Conservation (phyloP, 164 flowering plant species). For the Dillenia turbinata region DNA sequence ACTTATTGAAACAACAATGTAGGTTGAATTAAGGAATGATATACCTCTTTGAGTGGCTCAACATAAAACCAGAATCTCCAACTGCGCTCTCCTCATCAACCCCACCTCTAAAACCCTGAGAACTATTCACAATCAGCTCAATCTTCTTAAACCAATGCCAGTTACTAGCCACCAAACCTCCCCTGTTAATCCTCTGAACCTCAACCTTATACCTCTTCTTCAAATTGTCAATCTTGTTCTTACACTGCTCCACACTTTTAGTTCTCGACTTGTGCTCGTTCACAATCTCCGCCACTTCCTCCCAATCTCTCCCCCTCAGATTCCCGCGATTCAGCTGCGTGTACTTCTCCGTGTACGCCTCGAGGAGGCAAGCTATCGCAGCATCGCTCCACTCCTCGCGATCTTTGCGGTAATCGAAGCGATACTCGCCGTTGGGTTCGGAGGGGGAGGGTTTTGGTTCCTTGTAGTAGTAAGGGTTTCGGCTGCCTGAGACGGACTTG, state of each 20-base stretch:
- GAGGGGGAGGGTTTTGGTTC: neutral
- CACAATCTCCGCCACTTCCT: slow-evolving; percentile 36
- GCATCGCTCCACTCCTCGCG: slow-evolving; percentile 51
- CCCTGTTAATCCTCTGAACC: slow-evolving; percentile 9
- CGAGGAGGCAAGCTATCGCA: slow-evolving; percentile 33
- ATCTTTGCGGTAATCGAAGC: slow-evolving; percentile 31
- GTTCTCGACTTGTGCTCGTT: slow-evolving; percentile 11
- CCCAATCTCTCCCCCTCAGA: slow-evolving; percentile 46
- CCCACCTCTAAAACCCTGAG: neutral
- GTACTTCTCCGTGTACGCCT: slow-evolving; percentile 42
- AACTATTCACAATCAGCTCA: slow-evolving; percentile 10
- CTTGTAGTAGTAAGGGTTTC: slow-evolving; percentile 10
- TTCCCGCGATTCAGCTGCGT: slow-evolving; percentile 40
- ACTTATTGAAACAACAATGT: neutral
- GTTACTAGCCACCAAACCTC: neutral
- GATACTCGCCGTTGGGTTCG: neutral
- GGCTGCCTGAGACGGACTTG: too few relatives aligned
- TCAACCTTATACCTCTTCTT: slow-evolving; percentile 20
- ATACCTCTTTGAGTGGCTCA: slow-evolving; percentile 14
- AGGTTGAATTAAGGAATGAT: too few relatives aligned
- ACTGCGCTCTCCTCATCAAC: slow-evolving; percentile 8
- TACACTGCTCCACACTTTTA: slow-evolving; percentile 16
- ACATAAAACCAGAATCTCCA: slow-evolving; percentile 4
- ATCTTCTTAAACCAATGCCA: slow-evolving; percentile 19
- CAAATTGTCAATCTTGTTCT: slow-evolving; percentile 21